These are phyloP conservation scores for Penicillium egyptiacum DNA, from an alignment of 495 filamentous ascomycete genomes.

Conservation along the genomic window DNA sequence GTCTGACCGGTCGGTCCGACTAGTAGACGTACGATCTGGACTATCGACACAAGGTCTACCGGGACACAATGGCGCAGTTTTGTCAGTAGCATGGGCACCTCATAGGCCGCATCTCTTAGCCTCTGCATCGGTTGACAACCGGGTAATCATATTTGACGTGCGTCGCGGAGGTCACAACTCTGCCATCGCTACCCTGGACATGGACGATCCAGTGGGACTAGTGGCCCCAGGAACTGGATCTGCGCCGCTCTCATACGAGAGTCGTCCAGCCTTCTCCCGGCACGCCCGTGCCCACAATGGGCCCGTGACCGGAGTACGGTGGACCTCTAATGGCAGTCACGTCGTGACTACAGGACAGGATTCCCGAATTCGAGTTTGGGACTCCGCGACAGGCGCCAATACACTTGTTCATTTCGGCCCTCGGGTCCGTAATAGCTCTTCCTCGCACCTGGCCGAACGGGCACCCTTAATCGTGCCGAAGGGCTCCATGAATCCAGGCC, in stretches of 20 bases:
- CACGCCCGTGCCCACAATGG: conserved; percentile 67
- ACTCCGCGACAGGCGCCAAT: conserved; percentile 74
- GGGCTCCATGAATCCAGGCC: conserved; percentile 46
- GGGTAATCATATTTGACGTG: conserved; percentile 81
- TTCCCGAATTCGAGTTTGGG: conserved; percentile 79
- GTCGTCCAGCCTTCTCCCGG: conserved; percentile 48
- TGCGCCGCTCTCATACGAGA: conserved; percentile 30
- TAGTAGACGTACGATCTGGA: conserved; percentile 80
- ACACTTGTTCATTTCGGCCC: conserved; percentile 82
- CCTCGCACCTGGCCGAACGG: conserved; percentile 58
- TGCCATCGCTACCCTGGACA: conserved; percentile 72
- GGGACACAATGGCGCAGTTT: conserved; percentile 68
- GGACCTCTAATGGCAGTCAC: conserved; percentile 73
- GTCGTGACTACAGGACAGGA: conserved; percentile 82
- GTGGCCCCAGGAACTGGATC: conserved; percentile 26
- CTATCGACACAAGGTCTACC: conserved; percentile 73
- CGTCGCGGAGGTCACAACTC: conserved; percentile 60
- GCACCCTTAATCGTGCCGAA: conserved; percentile 61
- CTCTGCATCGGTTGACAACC: conserved; percentile 74
- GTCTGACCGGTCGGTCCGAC: conserved; percentile 72
- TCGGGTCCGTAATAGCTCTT: conserved; percentile 61
- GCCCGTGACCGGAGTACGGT: conserved; percentile 77
- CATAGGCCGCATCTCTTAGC: conserved; percentile 74
- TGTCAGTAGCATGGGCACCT: conserved; percentile 79
- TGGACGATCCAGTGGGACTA: conserved; percentile 73